Evolutionary conservation across 345 rosid genomes (phyloP).

Genomic region (Rubroshorea leprosula): DNA sequence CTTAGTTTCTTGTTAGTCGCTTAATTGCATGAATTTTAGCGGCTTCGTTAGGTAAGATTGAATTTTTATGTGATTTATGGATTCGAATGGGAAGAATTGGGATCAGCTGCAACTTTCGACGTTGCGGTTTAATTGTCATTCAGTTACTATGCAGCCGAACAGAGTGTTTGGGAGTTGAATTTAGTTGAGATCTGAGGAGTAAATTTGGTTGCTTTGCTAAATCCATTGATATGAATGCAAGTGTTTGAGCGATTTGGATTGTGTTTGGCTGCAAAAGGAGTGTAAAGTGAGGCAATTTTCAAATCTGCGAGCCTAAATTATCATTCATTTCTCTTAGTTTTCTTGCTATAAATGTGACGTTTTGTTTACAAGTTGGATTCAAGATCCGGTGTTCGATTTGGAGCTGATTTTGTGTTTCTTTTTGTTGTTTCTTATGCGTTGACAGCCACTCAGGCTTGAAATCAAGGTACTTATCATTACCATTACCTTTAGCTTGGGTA

Average conservation of each 20-base stretch:
- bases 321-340: not conserved
- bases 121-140: not conserved
- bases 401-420: conserved; percentile 16
- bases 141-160: not conserved
- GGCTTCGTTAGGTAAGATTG: not conserved
- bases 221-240: not conserved
- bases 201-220: not conserved
- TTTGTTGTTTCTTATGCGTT: conserved; percentile 13
- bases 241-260: not conserved
- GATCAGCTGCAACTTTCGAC: not conserved
- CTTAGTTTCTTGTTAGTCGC: not conserved
- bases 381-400: conserved; percentile 9
- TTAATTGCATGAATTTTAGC: not conserved
- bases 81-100: not conserved
- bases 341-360: not conserved
- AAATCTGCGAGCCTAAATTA: not conserved
- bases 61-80: not conserved
- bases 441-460: conserved; percentile 45
- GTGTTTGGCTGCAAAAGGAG: not conserved
- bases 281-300: not conserved
- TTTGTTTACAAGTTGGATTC: not conserved
- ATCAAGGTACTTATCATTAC: conserved; percentile 33
- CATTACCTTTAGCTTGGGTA: too few species aligned
- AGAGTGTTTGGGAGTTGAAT: conserved; percentile 8
- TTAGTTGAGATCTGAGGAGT: conserved; percentile 15